phyloP scores from a whole-genome alignment of 805 yeast species.

The Sporopachydermia lactativora region DNA sequence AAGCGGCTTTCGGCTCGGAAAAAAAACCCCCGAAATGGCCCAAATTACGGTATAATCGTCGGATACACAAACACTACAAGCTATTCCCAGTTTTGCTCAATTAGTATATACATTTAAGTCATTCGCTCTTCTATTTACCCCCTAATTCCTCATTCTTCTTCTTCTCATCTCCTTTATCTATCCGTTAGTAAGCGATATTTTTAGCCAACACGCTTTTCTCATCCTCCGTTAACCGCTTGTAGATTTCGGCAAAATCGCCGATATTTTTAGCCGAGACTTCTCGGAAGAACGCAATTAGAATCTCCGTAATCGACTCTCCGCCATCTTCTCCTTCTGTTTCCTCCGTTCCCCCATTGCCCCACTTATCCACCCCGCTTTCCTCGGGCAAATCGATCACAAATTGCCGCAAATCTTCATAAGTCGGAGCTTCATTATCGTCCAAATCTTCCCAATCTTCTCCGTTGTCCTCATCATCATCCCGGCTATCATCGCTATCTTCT shows the following conservation, averaged over 20 bases:
- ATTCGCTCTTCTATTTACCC: no score
- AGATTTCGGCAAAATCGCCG: constrained; percentile 30
- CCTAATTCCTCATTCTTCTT: no score
- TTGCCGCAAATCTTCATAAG: constrained; percentile 45
- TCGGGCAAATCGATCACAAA: constrained; percentile 40
- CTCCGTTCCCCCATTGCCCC: constrained; percentile 19
- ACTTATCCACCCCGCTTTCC: constrained; percentile 20
- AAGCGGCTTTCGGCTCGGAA: no score
- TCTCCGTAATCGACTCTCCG: constrained; percentile 21
- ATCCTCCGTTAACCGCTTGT: constrained; percentile 27
- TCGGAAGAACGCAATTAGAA: constrained; percentile 31
- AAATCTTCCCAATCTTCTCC: constrained; percentile 67
- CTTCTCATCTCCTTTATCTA: no score
- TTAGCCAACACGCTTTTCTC: constrained; percentile 37
- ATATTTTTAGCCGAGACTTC: constrained; percentile 31
- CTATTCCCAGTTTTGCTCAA: no score
- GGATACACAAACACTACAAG: no score
- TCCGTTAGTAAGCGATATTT: constrained; percentile 22
- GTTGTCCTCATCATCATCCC: constrained; percentile 21
- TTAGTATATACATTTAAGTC: no score
- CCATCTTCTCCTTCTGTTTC: constrained; percentile 10
- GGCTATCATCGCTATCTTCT: constrained; percentile 7
- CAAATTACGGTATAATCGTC: no score
- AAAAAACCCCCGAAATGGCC: no score
- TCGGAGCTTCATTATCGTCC: constrained; percentile 49